phyloP scores from a whole-genome alignment of 2,329 filamentous ascomycete species.

The Verruconis gallopava region DNA sequence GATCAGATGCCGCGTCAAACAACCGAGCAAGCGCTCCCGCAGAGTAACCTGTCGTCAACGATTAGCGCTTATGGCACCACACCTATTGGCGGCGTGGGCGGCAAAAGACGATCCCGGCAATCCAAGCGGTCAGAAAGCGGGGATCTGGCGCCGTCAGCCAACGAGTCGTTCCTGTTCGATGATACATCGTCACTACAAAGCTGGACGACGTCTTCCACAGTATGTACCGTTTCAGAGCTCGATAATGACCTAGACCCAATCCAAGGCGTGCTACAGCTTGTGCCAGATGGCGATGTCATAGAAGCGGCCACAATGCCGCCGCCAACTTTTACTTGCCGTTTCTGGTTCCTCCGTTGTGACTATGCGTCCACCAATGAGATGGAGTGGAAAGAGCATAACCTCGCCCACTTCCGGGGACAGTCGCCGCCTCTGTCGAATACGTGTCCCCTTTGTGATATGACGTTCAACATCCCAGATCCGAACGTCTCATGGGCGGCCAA shows the following conservation, averaged over 20 bases:
- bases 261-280: conserved; percentile 1
- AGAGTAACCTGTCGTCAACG: too few species aligned
- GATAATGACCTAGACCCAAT: neutral
- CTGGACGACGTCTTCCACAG: neutral
- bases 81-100: neutral
- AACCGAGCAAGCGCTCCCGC: too few species aligned
- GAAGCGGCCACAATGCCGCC: neutral
- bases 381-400: conserved; percentile 5
- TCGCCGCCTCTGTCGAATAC: neutral
- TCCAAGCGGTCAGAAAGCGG: neutral
- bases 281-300: neutral
- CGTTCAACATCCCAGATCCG: conserved; percentile 1
- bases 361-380: neutral
- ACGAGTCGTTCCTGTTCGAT: neutral
- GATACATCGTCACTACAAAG: neutral
- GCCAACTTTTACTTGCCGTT: conserved; percentile 2
- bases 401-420: conserved; percentile 3
- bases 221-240: neutral
- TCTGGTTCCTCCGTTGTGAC: conserved; percentile 6
- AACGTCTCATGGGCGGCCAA: neutral
- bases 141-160: neutral
- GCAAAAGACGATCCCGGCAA: neutral
- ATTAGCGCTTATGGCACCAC: too few species aligned
- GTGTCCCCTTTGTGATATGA: conserved; percentile 5
- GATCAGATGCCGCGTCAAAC: too few species aligned